Evolutionary conservation across 208 protist genomes (phyloP), one percentile per base, ranked within the genome.

Genomic region (Leishmania amazonensis): DNA sequence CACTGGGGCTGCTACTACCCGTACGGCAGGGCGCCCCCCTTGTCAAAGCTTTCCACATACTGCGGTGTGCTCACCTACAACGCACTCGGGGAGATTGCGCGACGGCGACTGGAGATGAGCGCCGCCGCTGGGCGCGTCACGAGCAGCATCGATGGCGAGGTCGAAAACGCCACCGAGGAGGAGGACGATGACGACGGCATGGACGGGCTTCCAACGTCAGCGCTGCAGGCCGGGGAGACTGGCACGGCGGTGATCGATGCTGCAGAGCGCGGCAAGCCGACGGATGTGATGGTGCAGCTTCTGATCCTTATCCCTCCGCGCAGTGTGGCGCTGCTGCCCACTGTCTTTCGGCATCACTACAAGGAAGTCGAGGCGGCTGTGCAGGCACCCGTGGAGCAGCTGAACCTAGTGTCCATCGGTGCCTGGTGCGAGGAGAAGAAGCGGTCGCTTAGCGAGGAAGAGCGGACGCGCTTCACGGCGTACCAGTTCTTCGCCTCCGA

Each of bases 1-100:
- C 89, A 96, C 88, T 97, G 94, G 93, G 87, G 91, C 49, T 96
- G 93, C 87, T 96, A 96, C 84, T 97, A 97, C 91, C 94, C 94
- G 11, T 97, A 90, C 83, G 83, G 78, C 72, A 86, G 75, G 28
- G 94, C 93, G 62, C 94, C 94, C 17, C 89, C 93, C 2, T 81
- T 96, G 38, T 84, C 90, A 76, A 78, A 86, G 81, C 85, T 97
- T 17, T 83, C 85, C 45, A 91, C 93, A 68, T 96, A 97, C 87
- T 97, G 94, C 76, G 94, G 94, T 17, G 85, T 91, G 77, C 78
- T 97, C 31, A 89, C 90, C 21, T 97, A 96, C 79, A 91, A 92
- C 35, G 86, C 87, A 2, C 82, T 97, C 31, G 88, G 91, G 42
- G 75, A 87, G 21, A 83, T 95, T n/a, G 90, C 92, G 42, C 83